Conservation (phyloP, 2,329 filamentous ascomycete species). For the Ambrosiella beaveri region DNA sequence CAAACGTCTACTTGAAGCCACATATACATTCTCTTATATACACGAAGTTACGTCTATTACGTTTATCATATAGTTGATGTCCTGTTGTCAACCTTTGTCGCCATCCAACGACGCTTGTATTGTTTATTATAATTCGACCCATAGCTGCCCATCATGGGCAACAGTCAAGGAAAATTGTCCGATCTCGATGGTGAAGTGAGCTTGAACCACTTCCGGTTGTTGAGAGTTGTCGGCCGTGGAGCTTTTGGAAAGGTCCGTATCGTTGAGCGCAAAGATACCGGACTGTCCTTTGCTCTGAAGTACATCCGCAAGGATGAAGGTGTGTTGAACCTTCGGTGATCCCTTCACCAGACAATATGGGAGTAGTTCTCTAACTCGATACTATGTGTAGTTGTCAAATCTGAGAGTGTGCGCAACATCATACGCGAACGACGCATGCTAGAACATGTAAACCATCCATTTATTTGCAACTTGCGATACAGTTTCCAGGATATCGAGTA, state of each 20-base stretch:
- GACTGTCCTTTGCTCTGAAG: conserved; percentile 86
- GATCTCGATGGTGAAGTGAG: conserved; percentile 94
- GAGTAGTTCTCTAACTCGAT: background rate
- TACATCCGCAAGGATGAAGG: conserved; percentile 99
- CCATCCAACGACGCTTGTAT: background rate
- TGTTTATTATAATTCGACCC: background rate
- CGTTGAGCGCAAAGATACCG: conserved; percentile 91
- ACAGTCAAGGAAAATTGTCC: conserved; percentile 85
- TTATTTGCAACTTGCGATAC: conserved; percentile 95
- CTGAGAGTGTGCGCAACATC: conserved; percentile 95
- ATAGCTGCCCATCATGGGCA: conserved; percentile 45
- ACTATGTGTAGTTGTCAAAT: conserved; percentile 59
- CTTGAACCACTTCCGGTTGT: conserved; percentile 87
- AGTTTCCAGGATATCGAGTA: conserved; percentile 99
- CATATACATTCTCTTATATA: background rate
- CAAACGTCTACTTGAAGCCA: background rate
- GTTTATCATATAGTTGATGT: background rate
- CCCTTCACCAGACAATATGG: background rate
- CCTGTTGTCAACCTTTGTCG: background rate
- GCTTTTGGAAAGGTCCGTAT: conserved; percentile 98
- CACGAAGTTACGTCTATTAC: background rate
- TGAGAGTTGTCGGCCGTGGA: conserved; percentile 91
- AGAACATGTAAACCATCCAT: conserved; percentile 92
- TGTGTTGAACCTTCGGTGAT: conserved; percentile 21
- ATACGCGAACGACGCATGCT: conserved; percentile 95